Evolutionary conservation across 306 rosid genomes (phyloP).

Genomic region (Vigna hirtella): DNA sequence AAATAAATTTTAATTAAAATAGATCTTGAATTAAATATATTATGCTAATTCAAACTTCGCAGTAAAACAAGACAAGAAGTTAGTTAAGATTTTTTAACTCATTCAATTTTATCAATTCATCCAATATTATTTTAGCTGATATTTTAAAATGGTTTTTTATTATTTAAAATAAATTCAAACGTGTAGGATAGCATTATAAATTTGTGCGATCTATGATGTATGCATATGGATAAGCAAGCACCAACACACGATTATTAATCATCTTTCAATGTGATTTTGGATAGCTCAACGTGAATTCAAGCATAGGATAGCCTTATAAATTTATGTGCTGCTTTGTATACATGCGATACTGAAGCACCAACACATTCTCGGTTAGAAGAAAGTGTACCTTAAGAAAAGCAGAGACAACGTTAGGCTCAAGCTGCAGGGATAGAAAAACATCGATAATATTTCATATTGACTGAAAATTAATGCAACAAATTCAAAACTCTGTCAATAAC

Average conservation of each 20-base stretch:
- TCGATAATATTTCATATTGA: slow-evolving; percentile 18
- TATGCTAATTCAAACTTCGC: too few relatives aligned
- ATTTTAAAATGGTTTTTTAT: too few relatives aligned
- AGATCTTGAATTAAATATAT: too few relatives aligned
- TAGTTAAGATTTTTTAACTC: too few relatives aligned
- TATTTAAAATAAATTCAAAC: too few relatives aligned
- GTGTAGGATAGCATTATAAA: not conserved
- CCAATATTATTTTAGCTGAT: not conserved
- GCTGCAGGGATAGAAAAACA: slow-evolving; percentile 65
- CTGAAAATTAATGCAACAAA: slow-evolving; percentile 29
- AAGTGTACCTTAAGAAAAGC: slow-evolving; percentile 84
- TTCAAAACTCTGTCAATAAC: slow-evolving; percentile 28
- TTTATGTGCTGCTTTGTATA: not conserved
- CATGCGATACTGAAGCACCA: slow-evolving; percentile 4
- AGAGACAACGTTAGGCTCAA: slow-evolving; percentile 84
- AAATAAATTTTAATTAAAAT: too few relatives aligned
- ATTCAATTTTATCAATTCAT: not conserved
- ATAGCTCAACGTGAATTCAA: too few relatives aligned
- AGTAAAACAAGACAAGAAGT: not conserved
- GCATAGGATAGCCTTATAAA: not conserved
- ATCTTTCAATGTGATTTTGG: not conserved
- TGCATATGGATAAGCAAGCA: slow-evolving; percentile 6
- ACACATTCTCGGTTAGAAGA: not conserved
- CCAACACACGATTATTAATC: not conserved
- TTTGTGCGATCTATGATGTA: not conserved